Evolutionary conservation across 1,139 yeast species (phyloP).

Genomic region (Suhomyces guaymorum): DNA sequence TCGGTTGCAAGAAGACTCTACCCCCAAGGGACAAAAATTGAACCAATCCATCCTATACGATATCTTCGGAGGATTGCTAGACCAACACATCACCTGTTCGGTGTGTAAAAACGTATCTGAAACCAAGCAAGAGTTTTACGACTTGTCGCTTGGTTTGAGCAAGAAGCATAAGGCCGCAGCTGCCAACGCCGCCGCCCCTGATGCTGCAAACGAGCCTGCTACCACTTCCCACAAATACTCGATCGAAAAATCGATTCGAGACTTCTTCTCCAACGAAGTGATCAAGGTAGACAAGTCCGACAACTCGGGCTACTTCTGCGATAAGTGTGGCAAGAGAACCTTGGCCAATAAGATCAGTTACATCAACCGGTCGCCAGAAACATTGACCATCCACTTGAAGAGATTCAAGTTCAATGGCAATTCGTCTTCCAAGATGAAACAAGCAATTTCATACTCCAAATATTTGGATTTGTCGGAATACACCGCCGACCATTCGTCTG

Average conservation of each 20-base stretch:
- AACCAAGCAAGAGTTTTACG: slow-evolving; percentile 93
- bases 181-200: no score
- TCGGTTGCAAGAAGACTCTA: slow-evolving; percentile 85
- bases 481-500: slow-evolving; percentile 49
- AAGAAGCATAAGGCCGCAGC: no score
- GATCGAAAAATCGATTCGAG: slow-evolving; percentile 70
- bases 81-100: slow-evolving; percentile 82
- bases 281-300: slow-evolving; percentile 67
- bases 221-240: slow-evolving; percentile 47
- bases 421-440: slow-evolving; percentile 80
- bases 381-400: slow-evolving; percentile 81
- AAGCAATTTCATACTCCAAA: slow-evolving; percentile 78
- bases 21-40: slow-evolving; percentile 82
- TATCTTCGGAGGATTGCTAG: slow-evolving; percentile 87
- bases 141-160: slow-evolving; percentile 72
- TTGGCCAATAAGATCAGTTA: slow-evolving; percentile 75
- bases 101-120: slow-evolving; percentile 79
- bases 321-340: slow-evolving; percentile 75
- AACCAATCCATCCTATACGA: slow-evolving; percentile 84
- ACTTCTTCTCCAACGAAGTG: slow-evolving; percentile 78
- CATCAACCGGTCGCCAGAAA: slow-evolving; percentile 84
- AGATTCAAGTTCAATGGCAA: slow-evolving; percentile 84
- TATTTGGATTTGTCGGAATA: slow-evolving; percentile 71
- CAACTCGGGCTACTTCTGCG: slow-evolving; percentile 78
- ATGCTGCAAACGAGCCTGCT: slow-evolving; percentile 8